Evolutionary conservation across 306 rosid species (phyloP).

Genomic region (Psophocarpus tetragonolobus): DNA sequence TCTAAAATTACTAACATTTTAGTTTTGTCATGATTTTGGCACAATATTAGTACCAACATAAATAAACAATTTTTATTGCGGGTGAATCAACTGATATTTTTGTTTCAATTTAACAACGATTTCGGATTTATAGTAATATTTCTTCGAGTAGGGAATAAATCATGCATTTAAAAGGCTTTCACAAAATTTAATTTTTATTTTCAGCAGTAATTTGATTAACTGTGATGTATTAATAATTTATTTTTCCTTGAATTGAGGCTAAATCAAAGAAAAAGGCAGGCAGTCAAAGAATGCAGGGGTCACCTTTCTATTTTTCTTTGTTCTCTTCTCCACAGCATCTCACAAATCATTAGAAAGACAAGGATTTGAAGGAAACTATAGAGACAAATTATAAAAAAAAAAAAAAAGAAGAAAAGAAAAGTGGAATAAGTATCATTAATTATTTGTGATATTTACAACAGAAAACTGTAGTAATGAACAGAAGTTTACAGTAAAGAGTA

Average conservation of each 20-base stretch:
- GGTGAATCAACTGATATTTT: neutral
- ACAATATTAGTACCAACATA: neutral
- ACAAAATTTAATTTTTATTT: too few relatives aligned
- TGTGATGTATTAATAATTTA: neutral
- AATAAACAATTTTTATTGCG: neutral
- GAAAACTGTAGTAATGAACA: slow-evolving; percentile 36
- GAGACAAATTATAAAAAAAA: slow-evolving; percentile 13
- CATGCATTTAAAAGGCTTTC: too few relatives aligned
- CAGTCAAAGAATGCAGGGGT: neutral
- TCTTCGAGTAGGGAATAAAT: too few relatives aligned
- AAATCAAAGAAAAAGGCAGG: slow-evolving; percentile 32
- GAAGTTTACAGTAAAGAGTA: slow-evolving; percentile 37
- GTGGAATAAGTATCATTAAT: slow-evolving; percentile 8
- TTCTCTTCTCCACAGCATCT: neutral
- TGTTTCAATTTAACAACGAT: too few relatives aligned
- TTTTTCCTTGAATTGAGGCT: neutral
- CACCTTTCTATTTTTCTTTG: neutral
- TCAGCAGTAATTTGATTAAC: neutral
- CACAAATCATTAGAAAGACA: slow-evolving; percentile 10
- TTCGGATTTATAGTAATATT: too few relatives aligned
- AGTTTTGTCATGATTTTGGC: neutral
- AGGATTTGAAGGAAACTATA: neutral
- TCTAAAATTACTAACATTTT: neutral
- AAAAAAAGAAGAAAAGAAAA: too few relatives aligned
- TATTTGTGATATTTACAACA: slow-evolving; percentile 38